phyloP scores from a whole-genome alignment of 768 basidiomycete species.

The Neoboletus magnificus region DNA sequence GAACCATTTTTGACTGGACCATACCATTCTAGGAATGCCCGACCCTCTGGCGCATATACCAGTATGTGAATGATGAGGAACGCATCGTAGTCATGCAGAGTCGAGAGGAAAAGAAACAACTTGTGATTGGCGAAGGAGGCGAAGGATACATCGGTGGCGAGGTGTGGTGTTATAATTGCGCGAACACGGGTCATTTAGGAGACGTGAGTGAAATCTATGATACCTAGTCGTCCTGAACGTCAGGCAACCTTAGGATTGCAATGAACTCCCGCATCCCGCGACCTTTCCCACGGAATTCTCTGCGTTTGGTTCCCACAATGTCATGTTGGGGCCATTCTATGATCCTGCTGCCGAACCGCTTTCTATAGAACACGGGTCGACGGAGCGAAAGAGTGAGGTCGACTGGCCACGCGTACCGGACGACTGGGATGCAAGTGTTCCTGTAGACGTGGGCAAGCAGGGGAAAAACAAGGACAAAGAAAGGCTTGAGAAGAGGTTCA shows the following conservation, averaged over 20 bases:
- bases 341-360: conserved; percentile 37
- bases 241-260: conserved; percentile 52
- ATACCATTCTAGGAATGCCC: conserved; percentile 65
- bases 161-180: conserved; percentile 84
- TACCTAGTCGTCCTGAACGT: neutral
- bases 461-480: conserved; percentile 59
- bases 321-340: conserved; percentile 64
- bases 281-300: conserved; percentile 52
- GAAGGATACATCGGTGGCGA: conserved; percentile 75
- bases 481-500: conserved; percentile 50
- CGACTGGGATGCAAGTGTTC: conserved; percentile 45
- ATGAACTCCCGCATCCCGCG: conserved; percentile 38
- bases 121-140: conserved; percentile 63
- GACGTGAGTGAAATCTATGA: conserved; percentile 51
- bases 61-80: conserved; percentile 59
- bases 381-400: conserved; percentile 33
- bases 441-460: conserved; percentile 62
- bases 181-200: conserved; percentile 67
- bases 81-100: conserved; percentile 40
- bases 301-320: conserved; percentile 65
- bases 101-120: conserved; percentile 48
- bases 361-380: conserved; percentile 33
- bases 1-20: neutral
- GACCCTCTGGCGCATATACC: conserved; percentile 76
- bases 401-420: conserved; percentile 35